Evolutionary conservation across 1,284 basidiomycete genomes (phyloP).

Genomic region (Microbotryum scabiosae): DNA sequence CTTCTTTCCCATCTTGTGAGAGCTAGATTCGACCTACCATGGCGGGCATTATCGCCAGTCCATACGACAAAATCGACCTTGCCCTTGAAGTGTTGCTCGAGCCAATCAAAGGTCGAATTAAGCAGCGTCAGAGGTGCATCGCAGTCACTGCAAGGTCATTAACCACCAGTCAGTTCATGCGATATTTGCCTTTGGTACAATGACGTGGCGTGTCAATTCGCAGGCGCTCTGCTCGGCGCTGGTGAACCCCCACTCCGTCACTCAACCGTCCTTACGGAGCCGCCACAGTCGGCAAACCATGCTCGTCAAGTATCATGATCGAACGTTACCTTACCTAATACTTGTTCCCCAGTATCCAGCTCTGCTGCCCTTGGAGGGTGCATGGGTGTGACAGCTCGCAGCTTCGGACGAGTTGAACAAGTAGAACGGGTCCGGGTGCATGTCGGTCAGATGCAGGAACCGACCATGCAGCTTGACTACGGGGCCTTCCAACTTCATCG

Average conservation of each 20-base stretch:
- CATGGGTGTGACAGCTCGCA: slow-evolving; percentile 53
- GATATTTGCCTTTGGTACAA: slow-evolving; percentile 41
- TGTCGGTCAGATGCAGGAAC: slow-evolving; percentile 69
- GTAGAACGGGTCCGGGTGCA: slow-evolving; percentile 68
- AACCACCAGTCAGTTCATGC: slow-evolving; percentile 54
- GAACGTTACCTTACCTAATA: slow-evolving; percentile 22
- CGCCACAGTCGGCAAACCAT: no score
- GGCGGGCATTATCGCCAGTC: slow-evolving; percentile 77
- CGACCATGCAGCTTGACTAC: slow-evolving; percentile 54
- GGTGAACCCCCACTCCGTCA: no score
- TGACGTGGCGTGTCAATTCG: not conserved
- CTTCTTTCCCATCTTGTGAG: not conserved
- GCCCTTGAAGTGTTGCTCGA: slow-evolving; percentile 67
- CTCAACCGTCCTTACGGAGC: no score
- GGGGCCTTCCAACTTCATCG: not conserved
- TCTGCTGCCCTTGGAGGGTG: slow-evolving; percentile 27
- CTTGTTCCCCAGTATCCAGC: slow-evolving; percentile 39
- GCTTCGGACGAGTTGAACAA: slow-evolving; percentile 44
- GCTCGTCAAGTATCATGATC: no score
- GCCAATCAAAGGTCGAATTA: slow-evolving; percentile 70
- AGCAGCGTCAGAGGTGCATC: slow-evolving; percentile 72
- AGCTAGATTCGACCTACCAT: slow-evolving; percentile 47
- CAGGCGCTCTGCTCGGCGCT: not conserved
- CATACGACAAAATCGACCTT: slow-evolving; percentile 87
- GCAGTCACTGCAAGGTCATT: slow-evolving; percentile 54